A percentile compares a stretch with the other conserved stretches of the same genome.
phyloP scores from a whole-genome alignment of 805 yeast species.

The Zygosaccharomyces siamensis region DNA sequence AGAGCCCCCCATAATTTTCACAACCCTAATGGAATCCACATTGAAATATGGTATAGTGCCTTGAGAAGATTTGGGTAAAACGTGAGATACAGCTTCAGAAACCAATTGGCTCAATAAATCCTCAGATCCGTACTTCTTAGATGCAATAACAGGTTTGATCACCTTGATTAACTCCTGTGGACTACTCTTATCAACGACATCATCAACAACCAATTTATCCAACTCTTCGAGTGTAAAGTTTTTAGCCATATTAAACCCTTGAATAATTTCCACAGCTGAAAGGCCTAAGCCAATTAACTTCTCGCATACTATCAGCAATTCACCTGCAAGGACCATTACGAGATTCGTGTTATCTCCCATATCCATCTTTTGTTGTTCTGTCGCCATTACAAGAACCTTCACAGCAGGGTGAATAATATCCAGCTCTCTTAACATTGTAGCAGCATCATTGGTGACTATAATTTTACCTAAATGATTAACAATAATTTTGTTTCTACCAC shows the following conservation, averaged over 20 bases:
- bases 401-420: conserved; percentile 98
- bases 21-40: conserved; percentile 91
- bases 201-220: conserved; percentile 58
- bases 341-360: conserved; percentile 96
- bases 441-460: conserved; percentile 94
- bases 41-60: conserved; percentile 50
- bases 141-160: conserved; percentile 80
- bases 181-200: conserved; percentile 44
- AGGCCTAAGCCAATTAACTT: conserved; percentile 79
- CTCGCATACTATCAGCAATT: conserved; percentile 79
- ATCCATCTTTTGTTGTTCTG: conserved; percentile 94
- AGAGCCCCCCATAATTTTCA: conserved; percentile 91
- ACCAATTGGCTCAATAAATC: conserved; percentile 71
- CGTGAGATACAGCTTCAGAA: conserved; percentile 75
- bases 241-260: conserved; percentile 87
- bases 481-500: conserved; percentile 93
- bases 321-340: conserved; percentile 90
- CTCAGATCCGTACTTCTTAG: conserved; percentile 91
- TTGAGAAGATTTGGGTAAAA: conserved; percentile 47
- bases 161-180: conserved; percentile 60
- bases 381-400: conserved; percentile 90
- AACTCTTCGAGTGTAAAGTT: conserved; percentile 65
- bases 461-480: conserved; percentile 83
- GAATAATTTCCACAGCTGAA: conserved; percentile 86
- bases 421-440: conserved; percentile 88